Base-by-base conservation (phyloP, 2,329 filamentous ascomycete species). In the Aspergillus sp. region DNA sequence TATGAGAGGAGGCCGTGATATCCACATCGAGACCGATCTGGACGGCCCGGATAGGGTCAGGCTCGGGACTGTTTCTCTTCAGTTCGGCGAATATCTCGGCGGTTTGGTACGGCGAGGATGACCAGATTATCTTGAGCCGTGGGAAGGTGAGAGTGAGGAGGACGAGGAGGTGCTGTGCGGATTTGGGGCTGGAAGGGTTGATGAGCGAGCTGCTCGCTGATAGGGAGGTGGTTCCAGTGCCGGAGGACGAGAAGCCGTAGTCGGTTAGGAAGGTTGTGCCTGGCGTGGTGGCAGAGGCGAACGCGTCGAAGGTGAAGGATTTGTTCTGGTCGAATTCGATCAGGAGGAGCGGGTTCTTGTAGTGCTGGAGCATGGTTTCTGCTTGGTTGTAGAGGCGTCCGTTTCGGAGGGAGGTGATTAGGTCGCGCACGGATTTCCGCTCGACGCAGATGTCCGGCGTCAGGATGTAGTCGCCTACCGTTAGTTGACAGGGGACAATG, bases 261-360 rank as follows among this genome's bases (percentile, higher is more conserved):
- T 86, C 56, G 14, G 59, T 58, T 39, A 67, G 52, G 43, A 58
- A 60, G 5, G 46, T 51, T 29, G 60, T 48, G 35, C 52, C 51
- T 16, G 60, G 47, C 29, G 53, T 52, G 73, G 57, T 49, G 17
- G 55, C 46, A 16, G 58, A 58, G 3, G 57, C 49, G 42, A 64
- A 64, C 0, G 82, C 82, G 57, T 89, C 91, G 11, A 98, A 78
- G 1, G 88, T 96, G 60, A 98, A 98, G 3, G 85, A 89, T 58
- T 93, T 95, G 65, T 93, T 89, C 55, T 93, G 83, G 56, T 95
- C 88, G 57, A 98, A 98, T 60, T 98, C 91, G 52, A 98, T 96
- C 27, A 98, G 75, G 5, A 98, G 76, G 75, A 96, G 84, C 0
- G 86, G 82, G 44, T 64, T 78, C 52, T 82, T 82, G 73, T 98